Evolutionary conservation across 176 grass and related monocot genomes (phyloP), one percentile per base, ranked within the genome.

Genomic region (Pontederia paniculata): DNA sequence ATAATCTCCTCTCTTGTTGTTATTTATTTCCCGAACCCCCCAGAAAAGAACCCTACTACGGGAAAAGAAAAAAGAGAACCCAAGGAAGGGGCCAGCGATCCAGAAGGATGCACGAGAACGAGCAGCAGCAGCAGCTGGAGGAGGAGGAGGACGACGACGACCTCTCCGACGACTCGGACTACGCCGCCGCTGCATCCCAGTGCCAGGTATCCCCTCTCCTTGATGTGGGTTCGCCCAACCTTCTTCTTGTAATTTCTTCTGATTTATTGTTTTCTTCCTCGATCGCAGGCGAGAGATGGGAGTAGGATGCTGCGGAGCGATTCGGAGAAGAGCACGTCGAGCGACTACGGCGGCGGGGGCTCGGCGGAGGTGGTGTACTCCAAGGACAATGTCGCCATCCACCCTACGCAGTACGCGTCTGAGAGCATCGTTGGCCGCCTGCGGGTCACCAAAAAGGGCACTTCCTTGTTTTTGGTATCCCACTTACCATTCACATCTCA

Each of bases 101-200:
- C n/a, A 15, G 48, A 52, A 75, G 72, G 25, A 63, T 81, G 78
- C 78, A 81, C 61, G 83, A 75, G 11, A 64, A 77, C 55, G 93
- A 98, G 37, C 75, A 71, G 52, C 76, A 88, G n/a, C n/a, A n/a
- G n/a, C n/a, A n/a, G n/a, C n/a, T n/a, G n/a, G n/a, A n/a, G n/a
- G n/a, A n/a, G n/a, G n/a, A n/a, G n/a, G n/a, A n/a, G n/a, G n/a
- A n/a, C n/a, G n/a, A n/a, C n/a, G n/a, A n/a, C 75, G 93, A 98
- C 52, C 72, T 91, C 80, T 88, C 93, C 65, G 93, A 98, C 86
- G 93, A 98, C 68, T 63, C 83, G 54, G 93, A 98, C 37, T 98
- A 98, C 77, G 93, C 83, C 21, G 86, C 74, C 44, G 88, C 88
- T n/a, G 88, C 88, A 16, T 81, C 78, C 28, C 78, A 60, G n/a